Conservation (phyloP, 495 filamentous ascomycete genomes). For the Daldinia caldariorum region DNA sequence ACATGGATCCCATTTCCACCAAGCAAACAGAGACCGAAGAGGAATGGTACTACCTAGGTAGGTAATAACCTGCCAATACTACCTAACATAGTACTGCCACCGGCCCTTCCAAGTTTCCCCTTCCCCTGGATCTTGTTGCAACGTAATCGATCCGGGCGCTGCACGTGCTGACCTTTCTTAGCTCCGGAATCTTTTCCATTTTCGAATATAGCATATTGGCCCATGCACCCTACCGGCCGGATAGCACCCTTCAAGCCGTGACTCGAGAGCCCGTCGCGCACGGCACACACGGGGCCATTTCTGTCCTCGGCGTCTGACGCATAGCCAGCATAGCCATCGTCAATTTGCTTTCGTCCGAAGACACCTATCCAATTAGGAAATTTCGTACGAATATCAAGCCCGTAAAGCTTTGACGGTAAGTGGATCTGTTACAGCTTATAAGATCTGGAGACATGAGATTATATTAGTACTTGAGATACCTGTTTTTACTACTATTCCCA, state of each 20-base stretch:
- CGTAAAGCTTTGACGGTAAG: conserved; percentile 10
- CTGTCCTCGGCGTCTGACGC: conserved; percentile 32
- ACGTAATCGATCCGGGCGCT: conserved; percentile 43
- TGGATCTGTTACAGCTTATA: conserved; percentile 21
- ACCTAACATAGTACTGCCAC: conserved; percentile 19
- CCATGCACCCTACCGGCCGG: conserved; percentile 43
- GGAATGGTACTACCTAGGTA: too few species aligned
- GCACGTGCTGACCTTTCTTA: conserved; percentile 39
- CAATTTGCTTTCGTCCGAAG: conserved; percentile 42
- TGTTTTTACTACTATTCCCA: neutral
- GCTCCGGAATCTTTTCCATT: conserved; percentile 44
- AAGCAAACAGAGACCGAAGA: conserved; percentile 33
- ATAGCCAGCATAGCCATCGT: conserved; percentile 20
- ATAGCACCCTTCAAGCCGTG: conserved; percentile 36
- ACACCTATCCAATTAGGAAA: conserved; percentile 8
- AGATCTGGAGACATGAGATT: conserved; percentile 17
- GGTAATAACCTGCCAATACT: neutral
- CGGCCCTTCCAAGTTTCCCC: conserved; percentile 11
- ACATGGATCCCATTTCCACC: conserved; percentile 25
- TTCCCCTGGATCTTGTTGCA: conserved; percentile 44
- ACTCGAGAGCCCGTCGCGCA: conserved; percentile 35
- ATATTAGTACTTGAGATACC: conserved; percentile 19
- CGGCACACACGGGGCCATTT: conserved; percentile 41
- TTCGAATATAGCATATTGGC: conserved; percentile 42
- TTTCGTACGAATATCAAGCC: conserved; percentile 8